Percentiles rank a stretch among this genome's conserved stretches.
These are phyloP conservation scores for Auricularia sp. DNA, from an alignment of 768 basidiomycete genomes.

Conservation along the genomic window DNA sequence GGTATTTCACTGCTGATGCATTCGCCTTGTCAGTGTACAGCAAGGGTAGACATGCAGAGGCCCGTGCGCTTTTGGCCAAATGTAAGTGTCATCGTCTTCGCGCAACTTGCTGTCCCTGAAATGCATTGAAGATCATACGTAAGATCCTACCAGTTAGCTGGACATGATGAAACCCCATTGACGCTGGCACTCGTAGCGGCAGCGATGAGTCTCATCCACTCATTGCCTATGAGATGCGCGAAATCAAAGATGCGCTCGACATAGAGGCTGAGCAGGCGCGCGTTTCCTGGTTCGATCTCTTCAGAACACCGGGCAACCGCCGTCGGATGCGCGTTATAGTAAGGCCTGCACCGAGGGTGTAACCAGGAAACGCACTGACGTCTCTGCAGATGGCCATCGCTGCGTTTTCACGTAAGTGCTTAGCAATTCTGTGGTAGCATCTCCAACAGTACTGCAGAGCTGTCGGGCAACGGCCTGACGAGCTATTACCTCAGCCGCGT, in stretches of 20 bases:
- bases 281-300: constrained; percentile 14
- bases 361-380: neutral
- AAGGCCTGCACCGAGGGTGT: neutral
- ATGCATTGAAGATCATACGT: neutral
- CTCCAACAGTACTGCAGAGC: neutral
- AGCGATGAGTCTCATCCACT: constrained; percentile 2
- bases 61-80: constrained; percentile 20
- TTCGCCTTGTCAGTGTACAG: constrained; percentile 15
- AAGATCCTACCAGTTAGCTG: neutral
- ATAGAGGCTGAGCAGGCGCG: constrained; percentile 15
- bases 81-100: neutral
- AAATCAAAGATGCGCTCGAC: constrained; percentile 21
- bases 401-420: constrained; percentile 7
- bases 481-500: constrained; percentile 22
- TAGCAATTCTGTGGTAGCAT: neutral
- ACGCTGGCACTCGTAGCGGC: neutral
- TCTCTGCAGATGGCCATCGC: neutral
- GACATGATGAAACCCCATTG: constrained; percentile 1
- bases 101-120: neutral
- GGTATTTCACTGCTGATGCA: neutral
- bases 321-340: constrained; percentile 20
- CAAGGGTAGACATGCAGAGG: constrained; percentile 25
- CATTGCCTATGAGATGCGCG: constrained; percentile 15
- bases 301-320: constrained; percentile 19
- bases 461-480: constrained; percentile 16